Conservation (phyloP, 176 grass and related monocot genomes). For the Secale cereale region DNA sequence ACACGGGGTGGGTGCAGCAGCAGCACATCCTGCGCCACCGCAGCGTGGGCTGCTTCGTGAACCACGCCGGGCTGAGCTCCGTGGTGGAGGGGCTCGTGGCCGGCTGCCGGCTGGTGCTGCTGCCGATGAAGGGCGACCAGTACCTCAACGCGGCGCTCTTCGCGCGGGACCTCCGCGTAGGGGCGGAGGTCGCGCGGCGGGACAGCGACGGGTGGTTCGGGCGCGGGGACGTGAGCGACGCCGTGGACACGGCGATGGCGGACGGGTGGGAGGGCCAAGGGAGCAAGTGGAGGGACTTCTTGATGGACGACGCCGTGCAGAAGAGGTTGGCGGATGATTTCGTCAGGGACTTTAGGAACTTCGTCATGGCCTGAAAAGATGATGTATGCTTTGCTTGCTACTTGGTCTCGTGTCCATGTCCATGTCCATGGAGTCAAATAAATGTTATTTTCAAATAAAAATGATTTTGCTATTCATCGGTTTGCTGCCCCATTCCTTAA, state of each 20-base stretch:
- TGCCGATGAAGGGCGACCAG: not conserved
- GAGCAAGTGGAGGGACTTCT: slow-evolving; percentile 37
- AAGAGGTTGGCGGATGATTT: slow-evolving; percentile 13
- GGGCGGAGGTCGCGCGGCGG: not conserved
- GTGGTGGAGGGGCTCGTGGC: not conserved
- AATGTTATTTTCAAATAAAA: not conserved
- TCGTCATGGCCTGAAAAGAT: slow-evolving; percentile 6
- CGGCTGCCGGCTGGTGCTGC: not conserved
- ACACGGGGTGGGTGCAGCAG: not conserved
- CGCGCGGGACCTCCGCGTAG: slow-evolving; percentile 20
- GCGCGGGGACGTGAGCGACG: not conserved
- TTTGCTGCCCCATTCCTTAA: too few relatives aligned
- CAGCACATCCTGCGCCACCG: slow-evolving; percentile 8
- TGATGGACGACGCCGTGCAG: slow-evolving; percentile 30
- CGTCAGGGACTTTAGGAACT: slow-evolving; percentile 1
- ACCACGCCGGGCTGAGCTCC: slow-evolving; percentile 50
- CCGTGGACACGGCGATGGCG: slow-evolving; percentile 21
- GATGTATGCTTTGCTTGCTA: not conserved
- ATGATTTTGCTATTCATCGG: too few relatives aligned
- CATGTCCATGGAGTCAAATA: not conserved
- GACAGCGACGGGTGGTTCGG: slow-evolving; percentile 16
- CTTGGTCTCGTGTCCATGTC: too few relatives aligned
- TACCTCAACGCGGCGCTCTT: slow-evolving; percentile 21
- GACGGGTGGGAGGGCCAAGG: not conserved
- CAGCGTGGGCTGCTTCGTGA: slow-evolving; percentile 51